Percentiles rank a stretch among this genome's conserved stretches.
Conservation (phyloP, 768 basidiomycete genomes). For the Royoungia palumana region DNA sequence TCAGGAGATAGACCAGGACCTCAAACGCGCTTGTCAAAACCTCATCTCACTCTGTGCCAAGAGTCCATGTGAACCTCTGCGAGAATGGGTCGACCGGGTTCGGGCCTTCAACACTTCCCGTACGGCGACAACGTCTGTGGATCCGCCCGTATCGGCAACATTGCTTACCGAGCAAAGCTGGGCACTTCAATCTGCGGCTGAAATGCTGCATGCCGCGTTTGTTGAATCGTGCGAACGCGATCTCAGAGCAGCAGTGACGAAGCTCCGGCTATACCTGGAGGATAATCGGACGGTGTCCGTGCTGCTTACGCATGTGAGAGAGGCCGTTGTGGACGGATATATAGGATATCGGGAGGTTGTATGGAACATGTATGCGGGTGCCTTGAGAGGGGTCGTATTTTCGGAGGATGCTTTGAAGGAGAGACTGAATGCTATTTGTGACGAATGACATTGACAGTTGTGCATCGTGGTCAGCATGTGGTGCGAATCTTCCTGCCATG, state of each 20-base stretch:
- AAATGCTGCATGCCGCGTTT: constrained; percentile 53
- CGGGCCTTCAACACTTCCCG: constrained; percentile 32
- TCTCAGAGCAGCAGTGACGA: constrained; percentile 50
- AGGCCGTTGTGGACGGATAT: constrained; percentile 73
- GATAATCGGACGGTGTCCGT: constrained; percentile 77
- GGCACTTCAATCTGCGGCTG: constrained; percentile 49
- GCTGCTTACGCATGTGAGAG: constrained; percentile 72
- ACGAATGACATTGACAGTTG: constrained; percentile 8
- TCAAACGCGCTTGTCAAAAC: constrained; percentile 82
- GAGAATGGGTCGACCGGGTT: constrained; percentile 59
- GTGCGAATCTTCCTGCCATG: not conserved
- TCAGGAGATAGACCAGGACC: constrained; percentile 85
- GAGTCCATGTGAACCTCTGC: constrained; percentile 56
- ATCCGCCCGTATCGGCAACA: constrained; percentile 13
- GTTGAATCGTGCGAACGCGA: constrained; percentile 51
- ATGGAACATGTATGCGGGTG: constrained; percentile 45
- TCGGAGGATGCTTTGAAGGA: constrained; percentile 38
- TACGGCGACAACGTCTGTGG: constrained; percentile 13
- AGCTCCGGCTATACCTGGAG: constrained; percentile 74
- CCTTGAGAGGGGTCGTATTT: constrained; percentile 32
- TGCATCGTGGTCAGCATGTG: not conserved
- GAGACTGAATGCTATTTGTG: constrained; percentile 37
- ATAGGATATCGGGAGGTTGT: constrained; percentile 65
- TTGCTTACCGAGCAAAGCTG: constrained; percentile 42
- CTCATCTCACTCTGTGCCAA: constrained; percentile 65